Conservation (phyloP, 768 basidiomycete species). For the Cystoderma amianthinum region DNA sequence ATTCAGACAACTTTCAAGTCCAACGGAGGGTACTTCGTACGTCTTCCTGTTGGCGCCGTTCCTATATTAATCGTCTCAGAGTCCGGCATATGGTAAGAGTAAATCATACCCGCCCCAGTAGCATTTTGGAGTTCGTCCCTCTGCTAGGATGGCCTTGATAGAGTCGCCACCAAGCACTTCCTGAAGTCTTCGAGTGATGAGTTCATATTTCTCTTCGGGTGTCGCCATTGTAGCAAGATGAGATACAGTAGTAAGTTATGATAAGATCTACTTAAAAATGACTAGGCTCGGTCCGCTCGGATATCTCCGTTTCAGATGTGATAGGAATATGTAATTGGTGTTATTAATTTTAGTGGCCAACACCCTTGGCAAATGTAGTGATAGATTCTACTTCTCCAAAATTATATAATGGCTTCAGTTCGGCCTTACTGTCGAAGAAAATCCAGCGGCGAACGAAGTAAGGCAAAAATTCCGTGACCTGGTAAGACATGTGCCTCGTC, state of each 20-base stretch:
- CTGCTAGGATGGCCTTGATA: constrained; percentile 73
- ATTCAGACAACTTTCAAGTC: constrained; percentile 1
- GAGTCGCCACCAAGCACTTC: constrained; percentile 85
- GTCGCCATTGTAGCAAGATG: constrained; percentile 19
- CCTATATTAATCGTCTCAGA: constrained; percentile 38
- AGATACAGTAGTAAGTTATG: not conserved
- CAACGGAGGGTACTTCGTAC: constrained; percentile 39
- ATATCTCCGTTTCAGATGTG: too few relatives aligned
- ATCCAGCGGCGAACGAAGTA: constrained; percentile 39
- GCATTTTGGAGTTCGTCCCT: constrained; percentile 71
- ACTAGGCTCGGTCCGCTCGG: not conserved
- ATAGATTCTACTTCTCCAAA: constrained; percentile 40
- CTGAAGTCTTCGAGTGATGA: constrained; percentile 81
- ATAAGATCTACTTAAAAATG: not conserved
- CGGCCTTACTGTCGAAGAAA: constrained; percentile 22
- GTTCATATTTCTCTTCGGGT: constrained; percentile 54
- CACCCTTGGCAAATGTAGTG: constrained; percentile 35
- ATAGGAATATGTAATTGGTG: not conserved
- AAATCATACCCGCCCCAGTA: constrained; percentile 77
- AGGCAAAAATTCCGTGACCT: constrained; percentile 28
- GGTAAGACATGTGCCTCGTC: constrained; percentile 31
- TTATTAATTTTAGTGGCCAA: constrained; percentile 15
- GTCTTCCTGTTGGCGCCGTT: constrained; percentile 89
- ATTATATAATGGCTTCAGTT: constrained; percentile 37
- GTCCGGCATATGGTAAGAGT: constrained; percentile 4